Evolutionary conservation across 768 basidiomycete genomes (phyloP).

Genomic region (Collybiopsis luxurians): DNA sequence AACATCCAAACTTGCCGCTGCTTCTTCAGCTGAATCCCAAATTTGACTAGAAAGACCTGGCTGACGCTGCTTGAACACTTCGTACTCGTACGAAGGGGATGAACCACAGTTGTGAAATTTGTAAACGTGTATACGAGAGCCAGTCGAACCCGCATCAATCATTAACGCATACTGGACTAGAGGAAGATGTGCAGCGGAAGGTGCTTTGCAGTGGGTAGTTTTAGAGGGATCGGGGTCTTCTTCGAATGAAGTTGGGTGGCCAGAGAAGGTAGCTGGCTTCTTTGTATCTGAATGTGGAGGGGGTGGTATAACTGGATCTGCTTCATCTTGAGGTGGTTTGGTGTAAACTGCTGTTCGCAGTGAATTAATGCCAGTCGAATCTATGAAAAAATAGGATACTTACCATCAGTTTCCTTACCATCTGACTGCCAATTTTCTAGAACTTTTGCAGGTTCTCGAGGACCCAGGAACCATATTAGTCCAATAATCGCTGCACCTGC

Average conservation of each 20-base stretch:
- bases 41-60: conserved; percentile 71
- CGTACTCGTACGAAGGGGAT: conserved; percentile 83
- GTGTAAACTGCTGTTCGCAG: neutral
- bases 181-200: conserved; percentile 44
- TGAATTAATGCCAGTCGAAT: neutral
- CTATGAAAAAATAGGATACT: conserved; percentile 1
- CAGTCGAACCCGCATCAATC: conserved; percentile 98
- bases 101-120: conserved; percentile 91
- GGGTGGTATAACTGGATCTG: conserved; percentile 1
- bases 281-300: conserved; percentile 12
- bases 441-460: conserved; percentile 27
- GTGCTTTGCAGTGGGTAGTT: conserved; percentile 68
- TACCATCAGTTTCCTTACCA: conserved; percentile 22
- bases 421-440: conserved; percentile 20
- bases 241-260: conserved; percentile 56
- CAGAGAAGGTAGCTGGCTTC: conserved; percentile 1
- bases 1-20: conserved; percentile 75
- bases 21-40: conserved; percentile 57
- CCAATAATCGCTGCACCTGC: conserved; percentile 54
- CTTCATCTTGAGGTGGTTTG: neutral
- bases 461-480: conserved; percentile 68
- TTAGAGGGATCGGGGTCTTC: conserved; percentile 71
- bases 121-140: conserved; percentile 97
- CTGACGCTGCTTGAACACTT: conserved; percentile 80
- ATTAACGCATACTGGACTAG: conserved; percentile 93